Percentiles rank a stretch among this genome's conserved stretches.
phyloP scores from a whole-genome alignment of 2,329 filamentous ascomycete species.

The Blastomyces silverae region DNA sequence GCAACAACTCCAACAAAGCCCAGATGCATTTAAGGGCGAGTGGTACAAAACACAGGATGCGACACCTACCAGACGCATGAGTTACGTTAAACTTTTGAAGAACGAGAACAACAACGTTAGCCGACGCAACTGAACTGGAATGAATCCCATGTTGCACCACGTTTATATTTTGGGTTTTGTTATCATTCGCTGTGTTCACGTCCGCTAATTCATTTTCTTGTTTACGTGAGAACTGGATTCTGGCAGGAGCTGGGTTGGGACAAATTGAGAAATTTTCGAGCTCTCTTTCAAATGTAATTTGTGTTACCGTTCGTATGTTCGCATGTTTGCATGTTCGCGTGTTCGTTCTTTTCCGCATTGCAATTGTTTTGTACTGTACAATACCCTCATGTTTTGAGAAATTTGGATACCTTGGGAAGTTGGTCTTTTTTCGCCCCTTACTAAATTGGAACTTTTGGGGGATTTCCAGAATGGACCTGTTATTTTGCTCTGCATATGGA shows the following conservation, averaged over 20 bases:
- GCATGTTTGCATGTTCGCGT: not conserved
- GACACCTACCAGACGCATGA: not conserved
- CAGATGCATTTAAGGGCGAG: not conserved
- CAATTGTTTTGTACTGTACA: not conserved
- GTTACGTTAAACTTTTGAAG: not conserved
- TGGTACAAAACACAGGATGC: not conserved
- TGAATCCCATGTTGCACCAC: not conserved
- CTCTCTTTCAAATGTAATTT: not conserved
- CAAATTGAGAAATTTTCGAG: not conserved
- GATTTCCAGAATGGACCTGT: not conserved
- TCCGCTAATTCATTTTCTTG: too few relatives aligned
- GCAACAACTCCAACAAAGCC: not conserved
- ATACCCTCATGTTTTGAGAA: not conserved
- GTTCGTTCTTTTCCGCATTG: not conserved
- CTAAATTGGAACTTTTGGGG: not conserved
- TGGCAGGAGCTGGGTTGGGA: not conserved
- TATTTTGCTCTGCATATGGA: not conserved
- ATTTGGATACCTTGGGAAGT: not conserved
- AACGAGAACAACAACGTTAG: not conserved
- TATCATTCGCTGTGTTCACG: not conserved
- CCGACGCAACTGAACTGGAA: not conserved
- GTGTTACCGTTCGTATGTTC: too few relatives aligned
- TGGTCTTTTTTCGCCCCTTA: not conserved
- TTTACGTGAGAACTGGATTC: not conserved
- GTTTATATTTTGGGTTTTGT: not conserved